Conservation (phyloP, 192 early-diverging fungal species). For the Linnemannia schmuckeri region DNA sequence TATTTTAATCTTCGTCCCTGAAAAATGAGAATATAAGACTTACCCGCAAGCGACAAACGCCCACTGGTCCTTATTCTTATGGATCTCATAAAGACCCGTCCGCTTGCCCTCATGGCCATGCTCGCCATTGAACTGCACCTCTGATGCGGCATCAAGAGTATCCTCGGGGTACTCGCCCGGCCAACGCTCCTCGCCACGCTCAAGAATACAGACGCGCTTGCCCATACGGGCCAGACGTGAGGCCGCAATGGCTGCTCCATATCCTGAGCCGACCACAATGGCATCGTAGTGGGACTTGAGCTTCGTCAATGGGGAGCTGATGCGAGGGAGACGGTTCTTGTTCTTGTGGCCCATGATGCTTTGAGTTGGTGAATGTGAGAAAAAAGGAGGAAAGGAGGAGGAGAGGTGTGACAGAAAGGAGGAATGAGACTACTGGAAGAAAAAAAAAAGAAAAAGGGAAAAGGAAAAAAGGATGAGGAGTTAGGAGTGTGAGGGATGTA, state of each 20-base stretch:
- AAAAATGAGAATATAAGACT: constrained; percentile 1
- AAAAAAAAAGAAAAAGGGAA: neutral
- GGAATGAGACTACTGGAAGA: neutral
- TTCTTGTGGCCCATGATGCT: constrained; percentile 31
- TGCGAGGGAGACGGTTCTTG: constrained; percentile 30
- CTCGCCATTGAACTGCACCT: constrained; percentile 52
- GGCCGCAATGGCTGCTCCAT: constrained; percentile 61
- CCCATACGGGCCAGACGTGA: constrained; percentile 59
- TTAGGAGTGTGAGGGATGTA: neutral
- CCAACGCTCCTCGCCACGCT: constrained; percentile 62
- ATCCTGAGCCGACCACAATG: constrained; percentile 61
- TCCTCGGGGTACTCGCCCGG: constrained; percentile 62
- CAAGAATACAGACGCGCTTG: constrained; percentile 58
- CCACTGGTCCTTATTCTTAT: constrained; percentile 57
- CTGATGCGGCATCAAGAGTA: constrained; percentile 33
- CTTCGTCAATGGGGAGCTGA: constrained; percentile 34
- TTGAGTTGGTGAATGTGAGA: neutral
- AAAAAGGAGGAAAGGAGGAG: neutral
- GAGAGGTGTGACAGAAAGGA: neutral
- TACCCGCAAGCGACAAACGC: constrained; percentile 59
- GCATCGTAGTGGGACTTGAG: constrained; percentile 59
- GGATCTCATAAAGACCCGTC: constrained; percentile 58
- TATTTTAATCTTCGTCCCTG: neutral
- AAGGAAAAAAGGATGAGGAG: neutral
- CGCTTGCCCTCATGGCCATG: constrained; percentile 50